A percentile compares a stretch with the other conserved stretches of the same genome.
Evolutionary conservation across 1,139 yeast species (phyloP).

Genomic region (Suhomyces yuchorum): DNA sequence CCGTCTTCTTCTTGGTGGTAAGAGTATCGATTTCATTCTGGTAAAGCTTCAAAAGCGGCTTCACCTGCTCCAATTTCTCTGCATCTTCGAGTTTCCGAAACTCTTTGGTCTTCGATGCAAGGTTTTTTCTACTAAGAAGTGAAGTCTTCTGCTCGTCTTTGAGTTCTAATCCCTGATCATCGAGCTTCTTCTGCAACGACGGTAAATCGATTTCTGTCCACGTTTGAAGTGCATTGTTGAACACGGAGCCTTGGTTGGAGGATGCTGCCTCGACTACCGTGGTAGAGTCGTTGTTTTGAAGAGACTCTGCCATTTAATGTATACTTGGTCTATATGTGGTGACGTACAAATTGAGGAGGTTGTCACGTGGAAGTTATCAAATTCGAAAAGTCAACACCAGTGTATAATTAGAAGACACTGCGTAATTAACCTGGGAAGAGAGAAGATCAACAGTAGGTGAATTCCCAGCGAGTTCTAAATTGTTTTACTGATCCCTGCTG

Average conservation of each 20-base stretch:
- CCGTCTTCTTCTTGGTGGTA: slow-evolving; percentile 73
- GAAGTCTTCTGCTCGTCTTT: slow-evolving; percentile 71
- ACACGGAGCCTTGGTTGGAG: slow-evolving; percentile 20
- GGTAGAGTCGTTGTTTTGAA: slow-evolving; percentile 2
- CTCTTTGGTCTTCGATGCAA: slow-evolving; percentile 80
- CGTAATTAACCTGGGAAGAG: not conserved
- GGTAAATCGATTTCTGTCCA: slow-evolving; percentile 81
- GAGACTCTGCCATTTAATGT: slow-evolving; percentile 3
- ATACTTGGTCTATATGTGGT: not conserved
- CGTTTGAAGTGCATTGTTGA: slow-evolving; percentile 58
- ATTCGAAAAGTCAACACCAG: not conserved
- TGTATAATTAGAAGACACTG: not conserved
- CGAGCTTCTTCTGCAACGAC: slow-evolving; percentile 67
- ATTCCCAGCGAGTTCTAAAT: too few species aligned
- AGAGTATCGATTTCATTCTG: slow-evolving; percentile 86
- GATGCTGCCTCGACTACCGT: slow-evolving; percentile 4
- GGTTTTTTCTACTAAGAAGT: slow-evolving; percentile 65
- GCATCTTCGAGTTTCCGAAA: slow-evolving; percentile 72
- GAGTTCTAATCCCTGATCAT: slow-evolving; percentile 71
- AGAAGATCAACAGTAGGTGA: not conserved
- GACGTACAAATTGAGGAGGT: slow-evolving; percentile 4
- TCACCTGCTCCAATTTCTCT: slow-evolving; percentile 66
- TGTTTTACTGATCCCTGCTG: too few species aligned
- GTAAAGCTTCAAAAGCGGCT: slow-evolving; percentile 71
- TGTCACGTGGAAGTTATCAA: not conserved